Evolutionary conservation across 441 rosid species (phyloP), one percentile per base, ranked within the genome.

Genomic region (Syzygium syzygioides): DNA sequence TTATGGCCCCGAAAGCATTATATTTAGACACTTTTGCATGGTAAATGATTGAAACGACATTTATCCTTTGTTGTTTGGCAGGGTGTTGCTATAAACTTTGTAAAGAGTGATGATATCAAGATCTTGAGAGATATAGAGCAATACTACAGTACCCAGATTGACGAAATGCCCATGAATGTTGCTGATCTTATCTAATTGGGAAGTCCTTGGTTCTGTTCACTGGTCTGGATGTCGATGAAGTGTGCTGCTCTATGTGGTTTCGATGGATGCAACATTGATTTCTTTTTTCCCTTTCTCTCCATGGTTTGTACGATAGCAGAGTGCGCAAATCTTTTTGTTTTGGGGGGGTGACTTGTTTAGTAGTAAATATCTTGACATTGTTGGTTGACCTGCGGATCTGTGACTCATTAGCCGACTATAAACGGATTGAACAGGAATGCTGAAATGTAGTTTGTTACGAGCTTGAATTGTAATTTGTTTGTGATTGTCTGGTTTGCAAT

Each of bases 91-190:
- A 98, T 98, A 86, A 98, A 98, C 92, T 98, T 98, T 79, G 98
- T 97, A 66, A 97, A 96, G 91, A 96, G 93, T 48, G 99, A 98
- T 19, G 99, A 97, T 84, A 97, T 95, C 93, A 98, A 95, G 98
- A 97, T 97, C 71, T 94, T 98, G 55, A 92, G 99, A 87, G 99
- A 98, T 89, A 98, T 98, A 54, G 98, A 98, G 94, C 99, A 97
- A 90, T 98, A 97, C 87, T 98, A 98, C 92, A 96, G 98, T 92
- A 98, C 99, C 86, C 99, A 98, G 97, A 97, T 98, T 9, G 98
- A 95, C n/a, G 99, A 98, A 92, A 98, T 96, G 99, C 99, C 99
- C 1, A 95, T 96, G 99, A 98, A 98, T 90, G 98, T 97, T 87
- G 97, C 98, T 86, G 99, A 98, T 93, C 94, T 98, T 85, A 95